Percentiles rank a stretch among this genome's conserved stretches.
phyloP scores from a whole-genome alignment of 305 asterid species.

The Fraxinus baroniana region DNA sequence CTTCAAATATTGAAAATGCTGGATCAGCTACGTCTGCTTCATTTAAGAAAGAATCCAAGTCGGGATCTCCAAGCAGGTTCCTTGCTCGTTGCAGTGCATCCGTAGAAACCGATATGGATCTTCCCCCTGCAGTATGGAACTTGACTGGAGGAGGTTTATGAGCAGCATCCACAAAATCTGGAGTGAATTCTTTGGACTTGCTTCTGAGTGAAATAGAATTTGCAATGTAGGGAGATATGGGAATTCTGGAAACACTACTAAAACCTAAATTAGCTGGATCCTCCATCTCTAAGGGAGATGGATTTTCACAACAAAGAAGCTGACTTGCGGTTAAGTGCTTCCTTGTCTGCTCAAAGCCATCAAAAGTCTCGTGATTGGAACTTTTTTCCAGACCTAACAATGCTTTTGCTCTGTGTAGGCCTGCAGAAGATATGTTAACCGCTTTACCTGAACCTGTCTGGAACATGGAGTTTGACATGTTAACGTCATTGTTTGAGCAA shows the following conservation, averaged over 20 bases:
- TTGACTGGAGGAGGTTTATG: constrained; percentile 65
- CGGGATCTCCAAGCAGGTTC: constrained; percentile 80
- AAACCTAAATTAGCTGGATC: constrained; percentile 23
- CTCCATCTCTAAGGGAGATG: constrained; percentile 29
- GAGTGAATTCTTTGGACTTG: constrained; percentile 33
- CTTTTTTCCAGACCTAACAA: constrained; percentile 64
- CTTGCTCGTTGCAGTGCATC: constrained; percentile 86
- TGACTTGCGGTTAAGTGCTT: constrained; percentile 32
- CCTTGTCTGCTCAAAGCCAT: constrained; percentile 34
- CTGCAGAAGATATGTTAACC: constrained; percentile 66
- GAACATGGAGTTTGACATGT: constrained; percentile 50
- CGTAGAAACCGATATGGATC: constrained; percentile 81
- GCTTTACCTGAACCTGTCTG: constrained; percentile 70
- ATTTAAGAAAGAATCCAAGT: constrained; percentile 44
- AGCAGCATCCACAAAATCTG: constrained; percentile 39
- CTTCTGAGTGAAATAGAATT: constrained; percentile 29
- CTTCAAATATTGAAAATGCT: constrained; percentile 29
- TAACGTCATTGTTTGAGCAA: constrained; percentile 28
- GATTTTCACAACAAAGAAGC: constrained; percentile 31
- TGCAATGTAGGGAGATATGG: constrained; percentile 31
- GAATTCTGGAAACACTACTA: constrained; percentile 34
- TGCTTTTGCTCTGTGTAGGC: constrained; percentile 74
- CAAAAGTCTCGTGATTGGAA: constrained; percentile 34
- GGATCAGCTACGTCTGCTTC: constrained; percentile 47
- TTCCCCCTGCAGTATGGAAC: constrained; percentile 96